Conservation (phyloP, 352 stramenopile genomes). For the Globisporangium perplexum region DNA sequence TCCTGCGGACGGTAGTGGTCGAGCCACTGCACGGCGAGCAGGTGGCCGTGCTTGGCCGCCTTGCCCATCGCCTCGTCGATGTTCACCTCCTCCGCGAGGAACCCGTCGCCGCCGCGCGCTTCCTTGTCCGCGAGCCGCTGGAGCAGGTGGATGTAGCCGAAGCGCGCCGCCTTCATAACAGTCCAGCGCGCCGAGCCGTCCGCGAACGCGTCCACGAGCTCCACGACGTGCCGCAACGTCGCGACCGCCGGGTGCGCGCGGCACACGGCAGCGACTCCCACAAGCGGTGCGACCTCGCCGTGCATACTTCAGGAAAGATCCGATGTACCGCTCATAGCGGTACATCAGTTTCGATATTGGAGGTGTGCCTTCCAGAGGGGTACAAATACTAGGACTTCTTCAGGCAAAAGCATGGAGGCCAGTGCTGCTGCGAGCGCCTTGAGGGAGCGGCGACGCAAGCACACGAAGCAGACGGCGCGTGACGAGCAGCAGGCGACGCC, state of each 20-base stretch:
- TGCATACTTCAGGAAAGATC: too few relatives aligned
- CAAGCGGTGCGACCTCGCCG: slow-evolving; percentile 9
- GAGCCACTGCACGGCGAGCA: slow-evolving; percentile 26
- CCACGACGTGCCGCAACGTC: slow-evolving; percentile 33
- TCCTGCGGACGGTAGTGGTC: slow-evolving; percentile 22
- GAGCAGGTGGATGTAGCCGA: slow-evolving; percentile 35
- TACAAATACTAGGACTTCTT: too few relatives aligned
- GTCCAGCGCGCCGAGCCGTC: slow-evolving; percentile 35
- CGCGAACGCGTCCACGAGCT: slow-evolving; percentile 26
- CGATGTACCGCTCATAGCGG: neutral
- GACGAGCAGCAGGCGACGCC: neutral
- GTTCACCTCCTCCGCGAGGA: slow-evolving; percentile 16
- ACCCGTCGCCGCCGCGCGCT: slow-evolving; percentile 4
- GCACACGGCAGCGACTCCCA: slow-evolving; percentile 18
- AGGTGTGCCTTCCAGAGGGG: too few relatives aligned
- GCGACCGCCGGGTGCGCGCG: slow-evolving; percentile 12
- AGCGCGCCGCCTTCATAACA: slow-evolving; percentile 27
- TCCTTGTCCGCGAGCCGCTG: slow-evolving; percentile 22
- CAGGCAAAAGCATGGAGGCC: slow-evolving; percentile 7
- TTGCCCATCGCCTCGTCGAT: slow-evolving; percentile 31
- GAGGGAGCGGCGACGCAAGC: slow-evolving; percentile 4
- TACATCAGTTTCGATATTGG: neutral
- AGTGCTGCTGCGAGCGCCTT: slow-evolving; percentile 1
- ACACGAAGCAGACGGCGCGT: neutral
- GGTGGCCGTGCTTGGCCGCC: slow-evolving; percentile 27